phyloP scores from a whole-genome alignment of 2,329 filamentous ascomycete species.

The Fusarium circinatum region DNA sequence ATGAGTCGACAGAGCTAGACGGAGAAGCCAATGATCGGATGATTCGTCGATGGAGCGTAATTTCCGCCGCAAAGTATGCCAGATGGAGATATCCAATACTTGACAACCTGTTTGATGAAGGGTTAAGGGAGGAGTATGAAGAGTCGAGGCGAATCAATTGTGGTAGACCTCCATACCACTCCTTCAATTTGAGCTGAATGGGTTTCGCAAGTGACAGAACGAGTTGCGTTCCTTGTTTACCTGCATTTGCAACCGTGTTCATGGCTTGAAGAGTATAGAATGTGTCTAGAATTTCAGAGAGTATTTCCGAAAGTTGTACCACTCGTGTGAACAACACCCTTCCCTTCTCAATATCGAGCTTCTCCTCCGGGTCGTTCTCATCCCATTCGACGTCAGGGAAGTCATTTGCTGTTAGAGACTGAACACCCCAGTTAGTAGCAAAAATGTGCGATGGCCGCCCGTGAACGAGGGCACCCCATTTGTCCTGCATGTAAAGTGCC shows the following conservation, averaged over 20 bases:
- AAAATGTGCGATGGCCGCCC: constrained; percentile 84
- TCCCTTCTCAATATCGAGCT: constrained; percentile 73
- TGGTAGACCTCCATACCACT: constrained; percentile 82
- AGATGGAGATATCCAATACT: constrained; percentile 85
- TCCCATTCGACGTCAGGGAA: constrained; percentile 79
- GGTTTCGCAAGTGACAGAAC: constrained; percentile 82
- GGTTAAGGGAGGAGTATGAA: constrained; percentile 52
- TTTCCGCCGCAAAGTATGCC: constrained; percentile 93
- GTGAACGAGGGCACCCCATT: constrained; percentile 86
- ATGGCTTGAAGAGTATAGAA: constrained; percentile 86
- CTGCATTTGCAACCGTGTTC: constrained; percentile 72
- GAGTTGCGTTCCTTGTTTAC: constrained; percentile 75
- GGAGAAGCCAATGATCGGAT: constrained; percentile 76
- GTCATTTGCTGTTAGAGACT: constrained; percentile 70
- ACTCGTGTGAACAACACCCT: constrained; percentile 79
- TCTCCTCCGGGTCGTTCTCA: constrained; percentile 69
- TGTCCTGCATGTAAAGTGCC: constrained; percentile 95
- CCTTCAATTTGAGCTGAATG: constrained; percentile 83
- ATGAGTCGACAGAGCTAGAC: constrained; percentile 69
- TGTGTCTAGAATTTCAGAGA: constrained; percentile 82
- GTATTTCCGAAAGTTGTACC: constrained; percentile 78
- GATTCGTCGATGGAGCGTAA: constrained; percentile 90
- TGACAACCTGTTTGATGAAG: constrained; percentile 59
- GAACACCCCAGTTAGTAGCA: constrained; percentile 79
- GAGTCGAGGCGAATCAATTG: constrained; percentile 73